A percentile compares a stretch with the other conserved stretches of the same genome.
These are phyloP conservation scores for Pythium vanterpoolii DNA, from an alignment of 352 stramenopile species.

Conservation along the genomic window DNA sequence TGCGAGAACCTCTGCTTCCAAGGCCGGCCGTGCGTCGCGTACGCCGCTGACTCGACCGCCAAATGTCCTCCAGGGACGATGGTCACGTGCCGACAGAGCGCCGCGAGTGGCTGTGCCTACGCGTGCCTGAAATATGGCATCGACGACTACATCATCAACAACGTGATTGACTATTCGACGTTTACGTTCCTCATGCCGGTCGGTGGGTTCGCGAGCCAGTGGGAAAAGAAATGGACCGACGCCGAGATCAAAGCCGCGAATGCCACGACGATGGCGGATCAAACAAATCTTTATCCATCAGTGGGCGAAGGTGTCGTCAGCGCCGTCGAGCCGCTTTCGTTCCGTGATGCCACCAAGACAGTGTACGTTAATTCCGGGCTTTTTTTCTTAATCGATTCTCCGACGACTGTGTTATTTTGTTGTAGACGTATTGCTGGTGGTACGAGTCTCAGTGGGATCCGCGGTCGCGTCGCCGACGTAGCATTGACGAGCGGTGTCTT, in stretches of 20 bases:
- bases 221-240: constrained; percentile 38
- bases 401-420: no score
- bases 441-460: constrained; percentile 36
- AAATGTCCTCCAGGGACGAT: background rate
- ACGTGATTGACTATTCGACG: constrained; percentile 39
- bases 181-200: constrained; percentile 68
- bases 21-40: constrained; percentile 52
- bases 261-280: constrained; percentile 4
- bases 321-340: constrained; percentile 23
- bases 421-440: constrained; percentile 48
- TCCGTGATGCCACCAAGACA: constrained; percentile 17
- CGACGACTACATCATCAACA: constrained; percentile 41
- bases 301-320: constrained; percentile 10
- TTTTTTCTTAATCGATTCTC: background rate
- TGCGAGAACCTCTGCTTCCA: constrained; percentile 49
- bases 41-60: constrained; percentile 14
- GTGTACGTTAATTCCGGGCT: constrained; percentile 10
- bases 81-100: constrained; percentile 8
- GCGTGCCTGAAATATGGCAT: constrained; percentile 46
- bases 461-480: constrained; percentile 42
- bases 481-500: constrained; percentile 34
- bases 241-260: constrained; percentile 15
- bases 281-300: constrained; percentile 18
- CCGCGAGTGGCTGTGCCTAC: constrained; percentile 31
- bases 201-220: constrained; percentile 37